phyloP scores from a whole-genome alignment of 164 flowering plant genomes.

The Litsea cubeba region DNA sequence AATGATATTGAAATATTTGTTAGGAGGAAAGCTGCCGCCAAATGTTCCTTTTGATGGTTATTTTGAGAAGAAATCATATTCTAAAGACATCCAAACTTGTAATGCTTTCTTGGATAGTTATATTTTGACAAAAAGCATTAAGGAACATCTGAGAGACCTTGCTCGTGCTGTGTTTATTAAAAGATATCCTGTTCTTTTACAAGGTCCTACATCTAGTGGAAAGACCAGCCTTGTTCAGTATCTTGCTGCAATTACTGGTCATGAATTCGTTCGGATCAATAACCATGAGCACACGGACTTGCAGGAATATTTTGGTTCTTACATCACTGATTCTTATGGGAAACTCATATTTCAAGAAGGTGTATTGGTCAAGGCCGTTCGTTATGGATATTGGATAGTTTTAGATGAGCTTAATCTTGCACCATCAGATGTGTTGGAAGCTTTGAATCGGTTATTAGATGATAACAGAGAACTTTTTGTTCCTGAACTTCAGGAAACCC shows the following conservation, averaged over 20 bases:
- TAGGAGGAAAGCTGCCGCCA: conserved; percentile 38
- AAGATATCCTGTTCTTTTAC: conserved; percentile 89
- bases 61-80: conserved; percentile 15
- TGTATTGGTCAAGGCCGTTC: conserved; percentile 80
- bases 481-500: conserved; percentile 72
- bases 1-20: conserved; percentile 38
- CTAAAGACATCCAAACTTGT: conserved; percentile 1
- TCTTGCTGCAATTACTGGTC: conserved; percentile 82
- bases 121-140: conserved; percentile 64
- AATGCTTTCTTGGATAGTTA: conserved; percentile 42
- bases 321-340: conserved; percentile 72
- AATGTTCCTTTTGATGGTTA: conserved; percentile 40
- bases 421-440: conserved; percentile 96
- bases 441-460: conserved; percentile 84
- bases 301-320: conserved; percentile 92
- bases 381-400: conserved; percentile 90
- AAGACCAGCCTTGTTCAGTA: conserved; percentile 93
- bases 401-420: conserved; percentile 97
- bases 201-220: conserved; percentile 99
- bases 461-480: conserved; percentile 94
- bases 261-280: conserved; percentile 88
- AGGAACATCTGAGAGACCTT: conserved; percentile 61
- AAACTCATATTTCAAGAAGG: conserved; percentile 92
- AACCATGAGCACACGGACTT: conserved; percentile 97
- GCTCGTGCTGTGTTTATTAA: conserved; percentile 69